Percentiles rank a stretch among this genome's conserved stretches.
These are phyloP conservation scores for Colletotrichum sp. DNA, from an alignment of 2,329 filamentous ascomycete genomes.

Conservation along the genomic window DNA sequence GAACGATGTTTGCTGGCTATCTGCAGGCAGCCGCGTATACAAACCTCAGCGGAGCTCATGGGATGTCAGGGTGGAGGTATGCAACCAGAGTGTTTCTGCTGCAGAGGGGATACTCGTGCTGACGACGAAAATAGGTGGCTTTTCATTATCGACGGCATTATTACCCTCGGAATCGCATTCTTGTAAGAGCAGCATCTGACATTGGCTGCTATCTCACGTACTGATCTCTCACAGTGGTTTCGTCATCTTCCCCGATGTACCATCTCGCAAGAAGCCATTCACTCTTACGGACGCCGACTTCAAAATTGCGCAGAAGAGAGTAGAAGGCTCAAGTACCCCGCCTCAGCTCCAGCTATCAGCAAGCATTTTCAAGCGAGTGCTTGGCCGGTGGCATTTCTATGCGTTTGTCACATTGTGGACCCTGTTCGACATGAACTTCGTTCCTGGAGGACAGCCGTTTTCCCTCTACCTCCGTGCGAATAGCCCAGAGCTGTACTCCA, in stretches of 20 bases:
- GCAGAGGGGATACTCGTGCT: fast-evolving
- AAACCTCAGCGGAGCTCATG: neutral
- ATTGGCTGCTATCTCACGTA: neutral
- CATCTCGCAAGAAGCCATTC: constrained; percentile 31
- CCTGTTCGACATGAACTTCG: constrained; percentile 39
- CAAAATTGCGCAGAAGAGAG: constrained; percentile 32
- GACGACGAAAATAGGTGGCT: neutral
- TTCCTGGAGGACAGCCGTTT: constrained; percentile 36
- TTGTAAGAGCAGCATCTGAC: neutral
- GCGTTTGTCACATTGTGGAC: constrained; percentile 39
- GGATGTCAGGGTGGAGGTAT: neutral
- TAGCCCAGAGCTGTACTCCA: neutral
- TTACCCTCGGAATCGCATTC: neutral
- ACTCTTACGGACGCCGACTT: constrained; percentile 29
- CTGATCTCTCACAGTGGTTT: constrained; percentile 54
- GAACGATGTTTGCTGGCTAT: neutral
- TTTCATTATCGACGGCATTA: neutral
- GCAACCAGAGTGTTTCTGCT: neutral
- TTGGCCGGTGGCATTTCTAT: constrained; percentile 43
- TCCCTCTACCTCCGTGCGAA: constrained; percentile 43
- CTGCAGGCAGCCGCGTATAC: neutral
- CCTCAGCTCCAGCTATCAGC: constrained; percentile 33
- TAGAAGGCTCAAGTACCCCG: constrained; percentile 28
- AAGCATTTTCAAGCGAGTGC: constrained; percentile 39
- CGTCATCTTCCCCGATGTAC: constrained; percentile 31